These are phyloP conservation scores for Ophiostoma sp. DNA, from an alignment of 2,329 filamentous ascomycete species.

Conservation along the genomic window DNA sequence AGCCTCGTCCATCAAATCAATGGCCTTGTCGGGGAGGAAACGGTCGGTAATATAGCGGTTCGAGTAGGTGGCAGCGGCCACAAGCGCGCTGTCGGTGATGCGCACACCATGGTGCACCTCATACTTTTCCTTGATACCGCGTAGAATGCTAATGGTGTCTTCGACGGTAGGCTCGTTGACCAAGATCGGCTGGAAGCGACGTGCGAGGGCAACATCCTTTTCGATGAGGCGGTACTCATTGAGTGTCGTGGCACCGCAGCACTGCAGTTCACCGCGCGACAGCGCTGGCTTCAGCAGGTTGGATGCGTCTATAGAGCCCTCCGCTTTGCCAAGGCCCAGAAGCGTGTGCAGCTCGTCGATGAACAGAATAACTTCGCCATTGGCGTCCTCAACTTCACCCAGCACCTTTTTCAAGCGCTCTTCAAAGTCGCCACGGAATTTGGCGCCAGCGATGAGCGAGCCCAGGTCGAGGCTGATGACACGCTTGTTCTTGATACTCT, in stretches of 20 bases:
- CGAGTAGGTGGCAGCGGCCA: slow-evolving; percentile 84
- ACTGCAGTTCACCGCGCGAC: slow-evolving; percentile 88
- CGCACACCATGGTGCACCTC: slow-evolving; percentile 95
- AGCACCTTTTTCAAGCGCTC: slow-evolving; percentile 86
- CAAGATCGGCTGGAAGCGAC: slow-evolving; percentile 88
- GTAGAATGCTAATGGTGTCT: slow-evolving; percentile 89
- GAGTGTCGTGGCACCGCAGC: slow-evolving; percentile 88
- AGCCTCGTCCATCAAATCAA: slow-evolving; percentile 93
- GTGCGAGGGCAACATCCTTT: slow-evolving; percentile 87
- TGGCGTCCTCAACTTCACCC: slow-evolving; percentile 81
- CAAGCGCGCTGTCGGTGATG: slow-evolving; percentile 86
- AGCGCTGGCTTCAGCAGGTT: slow-evolving; percentile 91
- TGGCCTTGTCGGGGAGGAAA: slow-evolving; percentile 94
- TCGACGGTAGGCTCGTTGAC: slow-evolving; percentile 89
- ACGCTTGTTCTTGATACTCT: slow-evolving; percentile 90
- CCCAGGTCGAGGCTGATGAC: slow-evolving; percentile 86
- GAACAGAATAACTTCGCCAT: slow-evolving; percentile 88
- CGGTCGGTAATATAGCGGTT: slow-evolving; percentile 96
- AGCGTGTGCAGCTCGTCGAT: slow-evolving; percentile 92
- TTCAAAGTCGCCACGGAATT: slow-evolving; percentile 94
- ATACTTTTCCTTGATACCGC: slow-evolving; percentile 96
- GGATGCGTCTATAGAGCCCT: slow-evolving; percentile 93
- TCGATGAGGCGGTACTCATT: slow-evolving; percentile 91
- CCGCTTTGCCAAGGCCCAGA: slow-evolving; percentile 86
- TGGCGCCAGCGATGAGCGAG: slow-evolving; percentile 88